A percentile compares a stretch with the other conserved stretches of the same genome.
These are phyloP conservation scores for Bipolaris cookei DNA, from an alignment of 2,329 filamentous ascomycete species.

Conservation along the genomic window DNA sequence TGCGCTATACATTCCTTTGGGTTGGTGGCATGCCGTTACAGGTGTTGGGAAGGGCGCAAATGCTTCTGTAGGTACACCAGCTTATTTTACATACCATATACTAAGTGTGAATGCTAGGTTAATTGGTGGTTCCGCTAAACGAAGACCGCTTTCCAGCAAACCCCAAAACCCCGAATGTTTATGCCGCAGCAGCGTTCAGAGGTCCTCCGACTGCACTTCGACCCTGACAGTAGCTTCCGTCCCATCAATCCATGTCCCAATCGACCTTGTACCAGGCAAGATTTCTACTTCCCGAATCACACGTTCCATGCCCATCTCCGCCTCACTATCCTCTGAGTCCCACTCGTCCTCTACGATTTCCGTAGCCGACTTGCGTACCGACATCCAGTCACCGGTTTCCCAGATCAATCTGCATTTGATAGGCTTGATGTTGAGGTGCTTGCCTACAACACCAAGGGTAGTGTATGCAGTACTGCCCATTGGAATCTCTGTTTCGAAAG, in stretches of 20 bases:
- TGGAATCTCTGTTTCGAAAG: slow-evolving; percentile 63
- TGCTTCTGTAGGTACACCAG: slow-evolving; percentile 57
- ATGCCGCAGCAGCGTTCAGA: not conserved
- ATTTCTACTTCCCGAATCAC: slow-evolving; percentile 81
- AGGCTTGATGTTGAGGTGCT: slow-evolving; percentile 70
- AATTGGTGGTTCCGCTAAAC: slow-evolving; percentile 82
- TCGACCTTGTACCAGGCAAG: slow-evolving; percentile 76
- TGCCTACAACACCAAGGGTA: slow-evolving; percentile 78
- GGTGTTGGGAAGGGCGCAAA: slow-evolving; percentile 65
- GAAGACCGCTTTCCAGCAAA: not conserved
- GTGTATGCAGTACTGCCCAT: slow-evolving; percentile 80
- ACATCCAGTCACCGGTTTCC: slow-evolving; percentile 92
- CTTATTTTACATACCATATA: slow-evolving; percentile 23
- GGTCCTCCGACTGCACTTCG: slow-evolving; percentile 53
- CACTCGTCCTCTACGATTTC: slow-evolving; percentile 60
- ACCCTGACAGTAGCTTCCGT: slow-evolving; percentile 73
- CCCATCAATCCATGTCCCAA: slow-evolving; percentile 84
- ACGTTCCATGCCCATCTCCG: slow-evolving; percentile 70
- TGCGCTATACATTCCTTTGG: slow-evolving; percentile 77
- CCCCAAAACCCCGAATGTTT: not conserved
- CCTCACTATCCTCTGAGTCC: slow-evolving; percentile 52
- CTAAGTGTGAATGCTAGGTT: slow-evolving; percentile 51
- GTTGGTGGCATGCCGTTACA: slow-evolving; percentile 87
- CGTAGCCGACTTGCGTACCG: slow-evolving; percentile 66
- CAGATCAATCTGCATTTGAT: slow-evolving; percentile 73